Conservation (phyloP, 2,329 filamentous ascomycete species). For the Fusarium begoniae region DNA sequence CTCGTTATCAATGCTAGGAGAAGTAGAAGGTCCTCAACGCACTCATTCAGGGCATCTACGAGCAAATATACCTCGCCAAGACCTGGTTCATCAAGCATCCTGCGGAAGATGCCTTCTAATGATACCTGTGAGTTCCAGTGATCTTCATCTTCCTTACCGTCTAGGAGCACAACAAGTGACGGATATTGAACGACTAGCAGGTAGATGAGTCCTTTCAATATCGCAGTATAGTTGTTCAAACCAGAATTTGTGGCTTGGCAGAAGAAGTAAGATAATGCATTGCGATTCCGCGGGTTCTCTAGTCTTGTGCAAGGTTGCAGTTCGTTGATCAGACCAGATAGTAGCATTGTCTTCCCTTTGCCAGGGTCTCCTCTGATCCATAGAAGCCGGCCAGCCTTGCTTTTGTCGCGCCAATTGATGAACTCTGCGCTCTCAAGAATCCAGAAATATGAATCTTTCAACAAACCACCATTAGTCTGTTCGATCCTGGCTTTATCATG, state of each 20-base stretch:
- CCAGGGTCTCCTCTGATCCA: slow-evolving; percentile 50
- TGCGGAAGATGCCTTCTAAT: neutral
- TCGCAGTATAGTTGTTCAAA: slow-evolving; percentile 48
- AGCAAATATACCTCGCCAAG: slow-evolving; percentile 21
- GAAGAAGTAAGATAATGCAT: slow-evolving; percentile 47
- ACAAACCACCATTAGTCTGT: neutral
- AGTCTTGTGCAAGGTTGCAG: neutral
- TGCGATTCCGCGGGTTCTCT: fast-evolving
- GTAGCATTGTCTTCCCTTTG: slow-evolving; percentile 51
- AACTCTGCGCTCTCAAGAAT: neutral
- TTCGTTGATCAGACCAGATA: slow-evolving; percentile 42
- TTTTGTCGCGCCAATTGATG: fast-evolving
- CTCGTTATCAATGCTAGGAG: slow-evolving; percentile 45
- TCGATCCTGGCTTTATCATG: neutral
- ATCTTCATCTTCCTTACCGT: fast-evolving
- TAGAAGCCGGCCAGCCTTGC: neutral
- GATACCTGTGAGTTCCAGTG: neutral
- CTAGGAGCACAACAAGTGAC: no score
- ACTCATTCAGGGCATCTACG: slow-evolving; percentile 60
- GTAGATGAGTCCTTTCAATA: slow-evolving; percentile 56
- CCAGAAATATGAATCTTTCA: neutral
- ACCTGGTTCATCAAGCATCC: fast-evolving
- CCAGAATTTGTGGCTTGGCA: slow-evolving; percentile 48
- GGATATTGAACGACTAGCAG: slow-evolving; percentile 43
- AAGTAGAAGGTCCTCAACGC: slow-evolving; percentile 32